Conservation (phyloP, 176 grass and related monocot genomes). For the Oryza brachyantha region DNA sequence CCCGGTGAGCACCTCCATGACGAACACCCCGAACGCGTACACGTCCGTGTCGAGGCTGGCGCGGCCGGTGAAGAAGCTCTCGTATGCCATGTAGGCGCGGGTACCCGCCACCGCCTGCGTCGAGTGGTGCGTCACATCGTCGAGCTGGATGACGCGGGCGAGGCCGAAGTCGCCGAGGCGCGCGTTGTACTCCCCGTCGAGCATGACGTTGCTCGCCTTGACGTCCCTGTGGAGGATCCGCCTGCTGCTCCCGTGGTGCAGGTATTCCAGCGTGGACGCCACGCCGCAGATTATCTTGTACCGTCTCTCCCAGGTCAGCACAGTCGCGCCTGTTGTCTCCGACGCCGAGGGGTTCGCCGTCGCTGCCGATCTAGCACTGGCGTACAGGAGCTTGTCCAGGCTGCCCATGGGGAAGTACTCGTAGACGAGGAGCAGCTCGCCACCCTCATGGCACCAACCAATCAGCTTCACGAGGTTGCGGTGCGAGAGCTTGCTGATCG, state of each 20-base stretch:
- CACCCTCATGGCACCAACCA: conserved; percentile 49
- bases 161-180: conserved; percentile 63
- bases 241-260: conserved; percentile 57
- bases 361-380: background rate
- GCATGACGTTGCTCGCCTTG: conserved; percentile 71
- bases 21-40: conserved; percentile 53
- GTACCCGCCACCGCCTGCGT: conserved; percentile 49
- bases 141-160: conserved; percentile 43
- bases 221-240: conserved; percentile 54
- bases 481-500: conserved; percentile 64
- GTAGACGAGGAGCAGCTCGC: conserved; percentile 52
- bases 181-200: conserved; percentile 42
- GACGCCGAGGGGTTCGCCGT: background rate
- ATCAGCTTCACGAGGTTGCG: conserved; percentile 60
- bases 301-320: conserved; percentile 48
- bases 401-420: conserved; percentile 59
- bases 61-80: conserved; percentile 64
- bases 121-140: conserved; percentile 56
- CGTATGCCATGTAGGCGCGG: conserved; percentile 50
- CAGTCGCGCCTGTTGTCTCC: background rate
- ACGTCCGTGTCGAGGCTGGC: conserved; percentile 56
- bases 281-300: conserved; percentile 47
- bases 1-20: conserved; percentile 54
- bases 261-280: conserved; percentile 53
- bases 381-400: conserved; percentile 42